These are phyloP conservation scores for Leptographium wingfieldii DNA, from an alignment of 2,329 filamentous ascomycete species.

Conservation along the genomic window DNA sequence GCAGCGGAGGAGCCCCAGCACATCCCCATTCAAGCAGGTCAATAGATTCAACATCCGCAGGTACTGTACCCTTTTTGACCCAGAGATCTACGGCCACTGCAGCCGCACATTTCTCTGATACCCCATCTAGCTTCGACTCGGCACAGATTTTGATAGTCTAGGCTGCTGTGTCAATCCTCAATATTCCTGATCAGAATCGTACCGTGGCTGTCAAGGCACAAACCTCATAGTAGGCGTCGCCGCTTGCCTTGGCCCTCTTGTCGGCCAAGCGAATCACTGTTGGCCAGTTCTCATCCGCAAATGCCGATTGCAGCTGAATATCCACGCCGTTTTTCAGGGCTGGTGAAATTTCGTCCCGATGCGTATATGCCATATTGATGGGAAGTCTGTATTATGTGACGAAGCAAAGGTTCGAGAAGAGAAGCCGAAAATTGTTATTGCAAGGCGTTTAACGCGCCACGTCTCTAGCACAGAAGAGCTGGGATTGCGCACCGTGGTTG, in stretches of 20 bases:
- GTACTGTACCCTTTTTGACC: conserved; percentile 30
- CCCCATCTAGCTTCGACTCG: conserved; percentile 38
- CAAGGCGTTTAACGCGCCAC: neutral
- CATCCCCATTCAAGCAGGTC: conserved; percentile 44
- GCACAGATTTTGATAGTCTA: conserved; percentile 36
- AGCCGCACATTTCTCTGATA: conserved; percentile 30
- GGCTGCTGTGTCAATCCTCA: neutral
- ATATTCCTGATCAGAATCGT: neutral
- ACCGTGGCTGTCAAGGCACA: conserved; percentile 6
- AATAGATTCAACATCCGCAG: conserved; percentile 37
- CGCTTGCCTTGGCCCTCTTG: conserved; percentile 33
- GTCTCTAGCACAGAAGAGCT: neutral
- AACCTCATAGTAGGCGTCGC: conserved; percentile 45
- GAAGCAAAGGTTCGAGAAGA: neutral
- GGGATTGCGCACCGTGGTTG: neutral
- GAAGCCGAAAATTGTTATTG: neutral
- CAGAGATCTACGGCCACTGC: conserved; percentile 31
- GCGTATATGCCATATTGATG: conserved; percentile 7
- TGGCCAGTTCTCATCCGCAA: conserved; percentile 40
- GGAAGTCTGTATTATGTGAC: neutral
- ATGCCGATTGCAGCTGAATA: conserved; percentile 42
- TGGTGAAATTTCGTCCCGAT: conserved; percentile 18
- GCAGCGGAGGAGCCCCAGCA: conserved; percentile 15
- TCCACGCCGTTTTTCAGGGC: conserved; percentile 37
- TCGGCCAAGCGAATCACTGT: conserved; percentile 38